These are phyloP conservation scores for Quercus parvula DNA, from an alignment of 306 rosid genomes.

Conservation along the genomic window DNA sequence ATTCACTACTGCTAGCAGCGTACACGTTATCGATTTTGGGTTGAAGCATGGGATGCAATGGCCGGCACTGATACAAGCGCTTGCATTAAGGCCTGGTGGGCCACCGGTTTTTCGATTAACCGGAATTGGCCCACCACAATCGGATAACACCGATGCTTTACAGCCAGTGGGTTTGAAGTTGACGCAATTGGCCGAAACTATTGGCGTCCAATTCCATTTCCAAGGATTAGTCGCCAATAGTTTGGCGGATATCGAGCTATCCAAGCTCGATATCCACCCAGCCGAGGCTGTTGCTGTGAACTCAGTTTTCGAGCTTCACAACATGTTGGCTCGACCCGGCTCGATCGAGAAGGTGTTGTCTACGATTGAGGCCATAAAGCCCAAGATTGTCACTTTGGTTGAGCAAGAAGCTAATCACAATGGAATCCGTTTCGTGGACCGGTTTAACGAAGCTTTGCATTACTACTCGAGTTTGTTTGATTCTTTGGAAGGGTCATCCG, in stretches of 20 bases:
- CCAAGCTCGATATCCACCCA: conserved; percentile 54
- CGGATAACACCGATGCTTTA: conserved; percentile 54
- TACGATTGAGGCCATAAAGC: conserved; percentile 51
- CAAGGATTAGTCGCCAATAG: conserved; percentile 61
- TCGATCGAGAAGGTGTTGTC: conserved; percentile 50
- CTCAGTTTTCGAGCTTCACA: conserved; percentile 76
- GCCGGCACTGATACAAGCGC: conserved; percentile 89
- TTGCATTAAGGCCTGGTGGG: conserved; percentile 71
- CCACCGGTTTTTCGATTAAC: conserved; percentile 75
- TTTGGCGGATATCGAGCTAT: conserved; percentile 70
- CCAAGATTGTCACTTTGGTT: conserved; percentile 60
- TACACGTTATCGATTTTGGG: conserved; percentile 85
- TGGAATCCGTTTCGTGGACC: conserved; percentile 59
- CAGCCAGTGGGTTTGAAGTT: conserved; percentile 74
- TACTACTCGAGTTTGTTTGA: conserved; percentile 78
- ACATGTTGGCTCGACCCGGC: conserved; percentile 51
- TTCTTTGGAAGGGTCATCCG: conserved; percentile 65
- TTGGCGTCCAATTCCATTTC: conserved; percentile 69
- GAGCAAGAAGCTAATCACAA: conserved; percentile 85
- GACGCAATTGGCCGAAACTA: conserved; percentile 57
- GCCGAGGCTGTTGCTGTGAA: conserved; percentile 65
- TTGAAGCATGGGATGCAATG: conserved; percentile 88
- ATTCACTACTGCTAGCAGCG: conserved; percentile 44
- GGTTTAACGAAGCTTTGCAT: conserved; percentile 78
- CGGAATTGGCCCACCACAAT: conserved; percentile 76